phyloP scores from a whole-genome alignment of 2,329 filamentous ascomycete genomes.

The Talaromyces marneffei region DNA sequence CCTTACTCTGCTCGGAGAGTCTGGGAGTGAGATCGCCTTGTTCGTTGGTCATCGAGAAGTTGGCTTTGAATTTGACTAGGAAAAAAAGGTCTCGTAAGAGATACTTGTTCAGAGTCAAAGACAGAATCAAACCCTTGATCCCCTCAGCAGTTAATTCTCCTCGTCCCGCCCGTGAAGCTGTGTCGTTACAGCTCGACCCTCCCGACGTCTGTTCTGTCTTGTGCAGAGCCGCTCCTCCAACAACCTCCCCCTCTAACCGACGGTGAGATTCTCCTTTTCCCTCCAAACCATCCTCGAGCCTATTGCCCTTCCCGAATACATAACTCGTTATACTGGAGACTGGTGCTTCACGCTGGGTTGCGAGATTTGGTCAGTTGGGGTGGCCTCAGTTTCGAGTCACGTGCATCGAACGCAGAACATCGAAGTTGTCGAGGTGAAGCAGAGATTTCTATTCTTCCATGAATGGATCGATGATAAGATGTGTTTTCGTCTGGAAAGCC shows the following conservation, averaged over 20 bases:
- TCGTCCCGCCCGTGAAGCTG: slow-evolving; percentile 28
- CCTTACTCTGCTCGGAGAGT: slow-evolving; percentile 36
- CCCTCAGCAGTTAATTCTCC: slow-evolving; percentile 26
- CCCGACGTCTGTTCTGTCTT: slow-evolving; percentile 31
- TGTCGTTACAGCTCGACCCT: slow-evolving; percentile 32
- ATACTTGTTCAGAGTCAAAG: neutral
- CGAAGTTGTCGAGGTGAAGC: neutral
- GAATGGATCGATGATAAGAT: neutral
- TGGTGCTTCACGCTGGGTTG: slow-evolving; percentile 27
- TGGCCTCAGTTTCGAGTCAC: slow-evolving; percentile 2
- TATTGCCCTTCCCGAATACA: neutral
- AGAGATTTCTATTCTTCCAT: slow-evolving; percentile 1
- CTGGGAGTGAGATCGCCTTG: slow-evolving; percentile 32
- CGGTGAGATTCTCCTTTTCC: slow-evolving; percentile 20
- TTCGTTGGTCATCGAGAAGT: slow-evolving; percentile 19
- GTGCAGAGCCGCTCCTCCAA: slow-evolving; percentile 26
- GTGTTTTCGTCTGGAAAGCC: neutral
- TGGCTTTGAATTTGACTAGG: slow-evolving; percentile 10
- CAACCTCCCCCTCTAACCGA: slow-evolving; percentile 28
- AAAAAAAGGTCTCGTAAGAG: neutral
- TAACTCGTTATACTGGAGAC: slow-evolving; percentile 14
- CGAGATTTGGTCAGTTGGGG: slow-evolving; percentile 21
- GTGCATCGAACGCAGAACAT: slow-evolving; percentile 6
- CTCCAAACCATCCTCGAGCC: slow-evolving; percentile 18
- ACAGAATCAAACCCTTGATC: neutral